A percentile compares a stretch with the other conserved stretches of the same genome.
Evolutionary conservation across 345 rosid genomes (phyloP).

Genomic region (Aquilaria sinensis): DNA sequence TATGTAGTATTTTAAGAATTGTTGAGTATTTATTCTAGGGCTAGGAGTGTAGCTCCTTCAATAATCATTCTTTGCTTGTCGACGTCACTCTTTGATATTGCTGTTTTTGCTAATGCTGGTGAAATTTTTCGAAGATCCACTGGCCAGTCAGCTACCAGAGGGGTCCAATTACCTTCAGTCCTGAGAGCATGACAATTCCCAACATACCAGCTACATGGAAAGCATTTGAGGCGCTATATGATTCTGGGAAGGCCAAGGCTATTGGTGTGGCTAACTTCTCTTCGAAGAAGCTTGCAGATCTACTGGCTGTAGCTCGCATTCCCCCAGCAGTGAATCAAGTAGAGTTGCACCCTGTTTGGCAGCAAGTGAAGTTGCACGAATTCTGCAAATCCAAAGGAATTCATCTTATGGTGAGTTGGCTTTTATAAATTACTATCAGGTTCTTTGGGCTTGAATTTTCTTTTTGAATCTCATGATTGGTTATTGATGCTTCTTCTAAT

Average conservation of each 20-base stretch:
- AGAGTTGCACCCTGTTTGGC: slow-evolving; percentile 27
- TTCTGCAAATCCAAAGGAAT: slow-evolving; percentile 55
- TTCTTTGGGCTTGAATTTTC: no score
- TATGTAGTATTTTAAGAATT: no score
- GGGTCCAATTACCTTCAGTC: no score
- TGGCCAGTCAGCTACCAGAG: slow-evolving; percentile 44
- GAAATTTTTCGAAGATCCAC: slow-evolving; percentile 32
- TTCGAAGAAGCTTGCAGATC: no score
- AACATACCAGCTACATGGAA: slow-evolving; percentile 49
- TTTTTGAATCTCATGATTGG: no score
- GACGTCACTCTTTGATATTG: slow-evolving; percentile 2
- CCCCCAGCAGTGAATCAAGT: no score
- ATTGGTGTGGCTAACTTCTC: no score
- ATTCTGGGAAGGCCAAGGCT: slow-evolving; percentile 36
- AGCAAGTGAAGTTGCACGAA: slow-evolving; percentile 42
- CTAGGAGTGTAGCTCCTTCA: no score
- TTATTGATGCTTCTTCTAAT: not conserved
- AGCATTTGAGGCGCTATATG: slow-evolving; percentile 43
- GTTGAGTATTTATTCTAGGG: no score
- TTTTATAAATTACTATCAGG: no score
- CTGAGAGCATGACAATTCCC: slow-evolving; percentile 15
- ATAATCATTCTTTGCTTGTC: slow-evolving; percentile 52
- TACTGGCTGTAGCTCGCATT: no score
- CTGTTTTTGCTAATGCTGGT: slow-evolving; percentile 22
- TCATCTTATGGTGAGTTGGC: slow-evolving; percentile 46